phyloP scores from a whole-genome alignment of 306 rosid species.

The Alnus glutinosa region DNA sequence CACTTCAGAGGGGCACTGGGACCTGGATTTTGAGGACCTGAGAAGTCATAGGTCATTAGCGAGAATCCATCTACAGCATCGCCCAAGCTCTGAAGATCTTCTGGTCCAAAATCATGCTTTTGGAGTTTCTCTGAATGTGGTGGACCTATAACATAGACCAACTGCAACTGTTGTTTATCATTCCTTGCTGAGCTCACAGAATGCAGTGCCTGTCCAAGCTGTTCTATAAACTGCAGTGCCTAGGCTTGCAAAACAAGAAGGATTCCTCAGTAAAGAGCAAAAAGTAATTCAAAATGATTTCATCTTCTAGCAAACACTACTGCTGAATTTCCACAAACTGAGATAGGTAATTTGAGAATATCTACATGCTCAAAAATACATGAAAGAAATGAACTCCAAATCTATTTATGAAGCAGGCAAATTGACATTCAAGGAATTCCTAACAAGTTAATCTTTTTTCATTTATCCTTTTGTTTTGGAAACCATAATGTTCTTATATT shows the following conservation, averaged over 20 bases:
- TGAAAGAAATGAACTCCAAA: neutral
- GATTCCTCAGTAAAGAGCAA: conserved; percentile 17
- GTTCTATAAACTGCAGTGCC: conserved; percentile 84
- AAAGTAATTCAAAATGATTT: conserved; percentile 11
- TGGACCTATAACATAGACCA: conserved; percentile 90
- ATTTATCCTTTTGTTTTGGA: neutral
- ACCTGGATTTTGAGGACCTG: conserved; percentile 82
- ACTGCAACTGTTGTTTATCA: conserved; percentile 50
- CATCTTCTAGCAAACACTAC: conserved; percentile 21
- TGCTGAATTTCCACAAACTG: neutral
- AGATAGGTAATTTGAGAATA: neutral
- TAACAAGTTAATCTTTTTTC: neutral
- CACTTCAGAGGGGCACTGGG: conserved; percentile 97
- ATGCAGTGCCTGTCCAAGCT: conserved; percentile 86
- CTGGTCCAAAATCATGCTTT: conserved; percentile 77
- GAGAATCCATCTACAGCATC: conserved; percentile 88
- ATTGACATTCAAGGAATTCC: neutral
- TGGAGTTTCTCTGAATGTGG: conserved; percentile 78
- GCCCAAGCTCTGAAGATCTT: conserved; percentile 69
- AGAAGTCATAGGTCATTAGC: conserved; percentile 92
- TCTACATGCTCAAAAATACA: conserved; percentile 10
- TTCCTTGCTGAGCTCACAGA: conserved; percentile 50
- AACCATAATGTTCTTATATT: neutral
- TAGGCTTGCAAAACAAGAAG: conserved; percentile 42
- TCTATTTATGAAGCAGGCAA: neutral